Evolutionary conservation across 2,329 filamentous ascomycete species (phyloP).

Genomic region (Ophiosphaerella korrae): DNA sequence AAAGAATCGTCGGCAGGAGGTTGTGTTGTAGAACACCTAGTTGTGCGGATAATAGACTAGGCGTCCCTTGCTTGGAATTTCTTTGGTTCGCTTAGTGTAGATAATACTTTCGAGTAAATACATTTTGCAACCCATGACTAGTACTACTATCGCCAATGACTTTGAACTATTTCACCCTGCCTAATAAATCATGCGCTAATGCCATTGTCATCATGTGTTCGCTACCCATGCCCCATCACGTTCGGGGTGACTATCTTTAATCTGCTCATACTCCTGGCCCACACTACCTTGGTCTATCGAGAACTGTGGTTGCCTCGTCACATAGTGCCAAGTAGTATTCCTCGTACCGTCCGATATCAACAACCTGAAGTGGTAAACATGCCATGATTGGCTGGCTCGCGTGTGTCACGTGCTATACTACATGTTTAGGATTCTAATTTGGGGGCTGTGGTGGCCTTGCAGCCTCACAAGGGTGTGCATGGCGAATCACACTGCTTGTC

Average conservation of each 20-base stretch:
- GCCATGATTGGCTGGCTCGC: constrained; percentile 1
- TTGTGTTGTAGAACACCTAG: not conserved
- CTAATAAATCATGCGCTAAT: no score
- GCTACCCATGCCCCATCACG: no score
- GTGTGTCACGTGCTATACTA: not conserved
- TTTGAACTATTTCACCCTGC: not conserved
- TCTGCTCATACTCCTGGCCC: no score
- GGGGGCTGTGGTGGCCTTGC: constrained; percentile 2
- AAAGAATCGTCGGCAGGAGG: no score
- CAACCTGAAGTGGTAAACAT: no score
- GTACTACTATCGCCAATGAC: not conserved
- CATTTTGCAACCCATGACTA: constrained; percentile 1
- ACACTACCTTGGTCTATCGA: no score
- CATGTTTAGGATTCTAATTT: constrained; percentile 2
- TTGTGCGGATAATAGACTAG: not conserved
- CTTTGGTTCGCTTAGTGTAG: no score
- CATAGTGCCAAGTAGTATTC: no score
- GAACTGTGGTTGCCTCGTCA: no score
- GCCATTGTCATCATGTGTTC: no score
- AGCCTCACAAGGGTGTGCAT: not conserved
- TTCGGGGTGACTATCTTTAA: no score
- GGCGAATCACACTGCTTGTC: constrained; percentile 5
- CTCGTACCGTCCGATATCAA: not conserved
- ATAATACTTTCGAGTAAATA: not conserved
- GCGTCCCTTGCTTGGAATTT: no score